A percentile compares a stretch with the other conserved stretches of the same genome.
These are phyloP conservation scores for Vicia faba DNA, from an alignment of 306 rosid genomes.

Conservation along the genomic window DNA sequence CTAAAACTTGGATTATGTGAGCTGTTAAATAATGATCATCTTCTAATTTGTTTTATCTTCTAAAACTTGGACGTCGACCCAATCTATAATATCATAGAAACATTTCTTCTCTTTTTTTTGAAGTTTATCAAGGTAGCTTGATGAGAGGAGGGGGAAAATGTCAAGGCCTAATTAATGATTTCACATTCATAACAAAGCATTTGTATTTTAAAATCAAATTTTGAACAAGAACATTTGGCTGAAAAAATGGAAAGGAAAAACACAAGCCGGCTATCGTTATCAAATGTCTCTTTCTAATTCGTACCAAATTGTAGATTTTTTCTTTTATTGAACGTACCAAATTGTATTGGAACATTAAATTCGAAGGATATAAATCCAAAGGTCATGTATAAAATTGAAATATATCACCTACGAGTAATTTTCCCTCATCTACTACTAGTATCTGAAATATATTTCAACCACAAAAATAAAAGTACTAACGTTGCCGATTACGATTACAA, in stretches of 20 bases:
- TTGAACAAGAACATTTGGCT: conserved; percentile 4
- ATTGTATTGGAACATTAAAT: conserved; percentile 30
- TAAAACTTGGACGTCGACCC: no score
- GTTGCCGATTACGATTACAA: not conserved
- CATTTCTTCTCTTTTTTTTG: no score
- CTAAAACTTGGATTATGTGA: no score
- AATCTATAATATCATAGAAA: no score
- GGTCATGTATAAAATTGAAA: conserved; percentile 20
- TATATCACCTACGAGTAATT: conserved; percentile 16
- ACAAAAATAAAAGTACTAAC: no score
- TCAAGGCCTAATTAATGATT: conserved; percentile 8
- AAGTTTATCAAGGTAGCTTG: not conserved
- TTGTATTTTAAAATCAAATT: conserved; percentile 10
- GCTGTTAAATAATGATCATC: no score
- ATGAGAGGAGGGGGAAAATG: not conserved
- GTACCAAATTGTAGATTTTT: not conserved
- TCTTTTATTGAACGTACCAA: not conserved
- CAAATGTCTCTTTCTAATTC: conserved; percentile 8
- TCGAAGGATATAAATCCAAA: conserved; percentile 18
- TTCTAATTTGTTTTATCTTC: no score
- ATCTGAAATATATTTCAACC: not conserved
- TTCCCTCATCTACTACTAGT: not conserved
- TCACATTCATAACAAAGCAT: conserved; percentile 1
- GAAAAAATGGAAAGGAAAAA: not conserved
- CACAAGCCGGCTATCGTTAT: not conserved